Percentiles rank a stretch among this genome's conserved stretches.
Evolutionary conservation across 176 grass and related monocot species (phyloP).

Genomic region (Zea luxurians): DNA sequence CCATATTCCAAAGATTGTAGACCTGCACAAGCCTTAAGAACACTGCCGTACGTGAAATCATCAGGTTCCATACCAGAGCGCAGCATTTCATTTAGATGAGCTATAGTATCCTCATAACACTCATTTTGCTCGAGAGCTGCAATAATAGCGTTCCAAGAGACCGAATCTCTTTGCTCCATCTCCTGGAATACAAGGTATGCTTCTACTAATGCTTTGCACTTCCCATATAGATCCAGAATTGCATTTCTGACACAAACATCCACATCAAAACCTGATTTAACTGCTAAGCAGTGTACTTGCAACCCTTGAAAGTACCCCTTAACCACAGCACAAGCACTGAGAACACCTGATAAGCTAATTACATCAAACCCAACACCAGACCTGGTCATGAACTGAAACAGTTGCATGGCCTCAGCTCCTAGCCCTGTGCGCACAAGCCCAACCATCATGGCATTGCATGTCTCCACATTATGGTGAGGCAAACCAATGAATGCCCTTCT

Average conservation of each 20-base stretch:
- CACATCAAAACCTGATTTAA: conserved; percentile 63
- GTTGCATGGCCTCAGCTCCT: conserved; percentile 52
- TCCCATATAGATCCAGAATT: conserved; percentile 85
- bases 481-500: conserved; percentile 62
- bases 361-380: conserved; percentile 58
- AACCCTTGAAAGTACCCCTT: conserved; percentile 59
- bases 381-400: conserved; percentile 64
- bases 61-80: conserved; percentile 63
- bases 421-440: conserved; percentile 60
- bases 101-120: conserved; percentile 52
- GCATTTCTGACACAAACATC: conserved; percentile 71
- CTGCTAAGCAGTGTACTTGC: conserved; percentile 65
- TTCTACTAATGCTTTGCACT: conserved; percentile 70
- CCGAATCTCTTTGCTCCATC: conserved; percentile 71
- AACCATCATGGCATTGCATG: conserved; percentile 88
- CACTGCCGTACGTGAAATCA: conserved; percentile 89
- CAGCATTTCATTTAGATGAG: conserved; percentile 75
- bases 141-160: conserved; percentile 85
- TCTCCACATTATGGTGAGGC: conserved; percentile 51
- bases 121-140: conserved; percentile 80
- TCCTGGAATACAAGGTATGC: conserved; percentile 63
- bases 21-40: conserved; percentile 77
- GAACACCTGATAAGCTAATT: conserved; percentile 73
- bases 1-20: conserved; percentile 76
- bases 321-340: conserved; percentile 68